Evolutionary conservation across 345 rosid species (phyloP), one percentile per base, ranked within the genome.

Genomic region (Gossypium ekmanianum): DNA sequence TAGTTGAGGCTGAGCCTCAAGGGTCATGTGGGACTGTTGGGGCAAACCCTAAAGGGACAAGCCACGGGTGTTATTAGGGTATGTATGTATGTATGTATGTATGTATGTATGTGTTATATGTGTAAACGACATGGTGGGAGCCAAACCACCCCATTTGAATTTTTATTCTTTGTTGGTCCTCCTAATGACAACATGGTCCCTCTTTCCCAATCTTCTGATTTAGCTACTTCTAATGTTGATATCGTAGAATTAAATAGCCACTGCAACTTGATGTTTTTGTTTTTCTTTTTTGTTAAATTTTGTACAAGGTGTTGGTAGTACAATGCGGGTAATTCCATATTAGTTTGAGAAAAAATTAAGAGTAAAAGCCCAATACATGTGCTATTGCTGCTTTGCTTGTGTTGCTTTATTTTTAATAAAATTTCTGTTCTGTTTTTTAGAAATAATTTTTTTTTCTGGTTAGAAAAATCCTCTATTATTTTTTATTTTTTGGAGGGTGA

Each of bases 181-280:
- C 84, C 83, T 72, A 81, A 56, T 77, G 89, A 81, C 89, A 90
- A 52, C 13, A 76, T 81, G 90, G 95, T 77, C 91, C 92, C 81
- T 45, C 79, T 7, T n/a, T 43, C 55, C 39, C 56, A 8, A 41
- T 64, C 68, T 29, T 17, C 1, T 47, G 13, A 16, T 63, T 39
- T 39, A 2, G 24, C n/a, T 63, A 8, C 16, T 3, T 67, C n/a
- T 20, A 5, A 5, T 43, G 52, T 34, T 27, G 27, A n/a, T 11
- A 6, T 29, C 7, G 56, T 6, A 51, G n/a, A 51, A 6, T 14
- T 14, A 51, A 51, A 51, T 51, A 51, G n/a, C 17, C 7, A 51
- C 17, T 7, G 7, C 56, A 51, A 51, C 56, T 51, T 51, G 18
- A n/a, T 9, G 1, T 34, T n/a, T 79, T 26, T 71, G 26, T 61